Evolutionary conservation across 768 basidiomycete genomes (phyloP).

Genomic region (Boletus rufocinnamomeus): DNA sequence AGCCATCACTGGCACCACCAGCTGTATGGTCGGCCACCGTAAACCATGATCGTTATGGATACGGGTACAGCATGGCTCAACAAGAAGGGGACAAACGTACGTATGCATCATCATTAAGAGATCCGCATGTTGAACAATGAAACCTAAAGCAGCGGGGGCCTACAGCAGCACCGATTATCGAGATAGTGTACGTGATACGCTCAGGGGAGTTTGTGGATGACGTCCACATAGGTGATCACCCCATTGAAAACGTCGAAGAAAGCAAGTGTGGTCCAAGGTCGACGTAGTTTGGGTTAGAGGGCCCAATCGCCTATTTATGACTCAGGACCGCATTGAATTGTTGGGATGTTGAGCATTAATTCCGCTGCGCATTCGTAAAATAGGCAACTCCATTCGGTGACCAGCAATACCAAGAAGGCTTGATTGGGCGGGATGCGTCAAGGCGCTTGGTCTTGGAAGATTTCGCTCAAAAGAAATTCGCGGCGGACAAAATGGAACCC

Average conservation of each 20-base stretch:
- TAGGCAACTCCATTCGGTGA: conserved; percentile 50
- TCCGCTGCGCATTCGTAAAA: conserved; percentile 57
- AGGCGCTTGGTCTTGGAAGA: conserved; percentile 45
- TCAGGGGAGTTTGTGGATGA: conserved; percentile 56
- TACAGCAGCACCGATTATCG: conserved; percentile 54
- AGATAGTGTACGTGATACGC: conserved; percentile 55
- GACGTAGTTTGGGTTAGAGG: conserved; percentile 46
- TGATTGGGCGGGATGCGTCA: conserved; percentile 46
- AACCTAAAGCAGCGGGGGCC: conserved; percentile 60
- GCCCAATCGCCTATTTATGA: conserved; percentile 47
- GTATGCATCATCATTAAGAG: conserved; percentile 61
- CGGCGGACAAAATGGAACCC: conserved; percentile 51
- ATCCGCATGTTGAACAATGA: conserved; percentile 62
- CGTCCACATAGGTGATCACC: conserved; percentile 43
- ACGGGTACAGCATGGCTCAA: conserved; percentile 3
- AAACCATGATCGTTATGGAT: conserved; percentile 31
- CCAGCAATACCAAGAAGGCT: conserved; percentile 54
- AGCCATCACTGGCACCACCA: conserved; percentile 1
- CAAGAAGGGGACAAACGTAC: conserved; percentile 37
- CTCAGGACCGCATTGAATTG: conserved; percentile 57
- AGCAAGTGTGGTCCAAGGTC: conserved; percentile 50
- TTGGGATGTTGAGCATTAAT: conserved; percentile 60
- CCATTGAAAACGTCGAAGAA: conserved; percentile 57
- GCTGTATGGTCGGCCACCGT: conserved; percentile 27
- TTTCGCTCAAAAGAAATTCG: conserved; percentile 52